phyloP scores from a whole-genome alignment of 345 rosid genomes.

The Salix dunnii region DNA sequence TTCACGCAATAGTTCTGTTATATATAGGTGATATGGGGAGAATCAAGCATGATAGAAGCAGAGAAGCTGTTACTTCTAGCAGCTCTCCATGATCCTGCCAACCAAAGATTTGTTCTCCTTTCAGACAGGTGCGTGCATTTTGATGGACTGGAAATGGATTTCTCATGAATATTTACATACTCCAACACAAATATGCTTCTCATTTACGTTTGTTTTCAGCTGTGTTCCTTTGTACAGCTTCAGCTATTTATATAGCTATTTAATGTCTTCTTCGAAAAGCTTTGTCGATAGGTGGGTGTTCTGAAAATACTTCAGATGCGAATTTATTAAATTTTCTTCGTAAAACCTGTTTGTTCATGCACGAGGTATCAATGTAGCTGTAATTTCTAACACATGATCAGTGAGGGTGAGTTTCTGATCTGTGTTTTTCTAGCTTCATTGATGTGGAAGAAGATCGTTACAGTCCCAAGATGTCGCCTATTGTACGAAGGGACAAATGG shows the following conservation, averaged over 20 bases:
- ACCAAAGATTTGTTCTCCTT: constrained; percentile 30
- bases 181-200: too few species aligned
- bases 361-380: background rate
- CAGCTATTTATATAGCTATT: constrained; percentile 17
- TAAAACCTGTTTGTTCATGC: background rate
- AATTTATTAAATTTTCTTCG: too few species aligned
- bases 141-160: background rate
- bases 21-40: constrained; percentile 26
- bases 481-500: constrained; percentile 26
- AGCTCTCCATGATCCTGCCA: constrained; percentile 24
- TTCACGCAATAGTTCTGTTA: too few species aligned
- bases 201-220: constrained; percentile 2
- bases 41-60: constrained; percentile 32
- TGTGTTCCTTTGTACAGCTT: constrained; percentile 28
- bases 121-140: constrained; percentile 23
- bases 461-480: constrained; percentile 17
- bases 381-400: background rate
- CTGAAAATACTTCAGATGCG: background rate
- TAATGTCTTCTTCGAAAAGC: constrained; percentile 21
- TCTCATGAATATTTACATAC: background rate
- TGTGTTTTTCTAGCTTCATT: constrained; percentile 20
- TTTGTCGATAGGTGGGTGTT: constrained; percentile 32
- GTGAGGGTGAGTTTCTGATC: background rate
- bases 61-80: constrained; percentile 24
- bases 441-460: constrained; percentile 20